Base-by-base conservation (phyloP, 495 filamentous ascomycete genomes). In the Daldinia concentrica region DNA sequence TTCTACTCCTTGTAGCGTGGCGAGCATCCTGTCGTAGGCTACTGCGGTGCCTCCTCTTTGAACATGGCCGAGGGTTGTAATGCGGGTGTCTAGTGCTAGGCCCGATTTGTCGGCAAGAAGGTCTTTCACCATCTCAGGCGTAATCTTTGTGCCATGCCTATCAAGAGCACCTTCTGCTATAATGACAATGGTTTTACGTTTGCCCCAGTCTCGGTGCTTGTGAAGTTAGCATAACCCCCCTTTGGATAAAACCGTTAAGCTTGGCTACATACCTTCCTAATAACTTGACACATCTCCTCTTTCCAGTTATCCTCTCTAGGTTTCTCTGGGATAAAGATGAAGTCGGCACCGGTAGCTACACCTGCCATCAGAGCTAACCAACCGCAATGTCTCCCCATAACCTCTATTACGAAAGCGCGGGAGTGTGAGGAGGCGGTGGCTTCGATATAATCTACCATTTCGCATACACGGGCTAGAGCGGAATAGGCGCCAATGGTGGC, bases 311-410 rank as follows among this genome's bases (percentile, higher is more conserved):
- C 89, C 58, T 86, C 84, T 14, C 95, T 92, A 64, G 96, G 96
- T 81, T 93, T 97, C 82, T 99, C 96, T 0, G 96, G 96, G 54
- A 98, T 91, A 79, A 99, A 97, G 51, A 98, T 86, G 82, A 96
- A 99, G 80, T 99, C 96, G 5, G 96, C 95, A 29, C 95, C 96
- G 3, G 93, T 97, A 65, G 92, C 94, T 58, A 98, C 93, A 65
- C 94, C 95, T 12, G 96, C 91, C 94, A 98, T 98, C 51, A 99
- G 84, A 48, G 95, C 96, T 57, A 99, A 83, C 96, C 96, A 99
- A 43, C 96, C 96, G 75, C 96, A 99, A 81, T 98, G 95, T 62
- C 96, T 88, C n/a, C 96, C 96, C 96, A 99, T 99, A 54, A 98
- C 96, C 79, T 98, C 96, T 73, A 99, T 91, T 30, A 99, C 95